phyloP scores from a whole-genome alignment of 495 filamentous ascomycete genomes.

The Aspergillus avenaceus region DNA sequence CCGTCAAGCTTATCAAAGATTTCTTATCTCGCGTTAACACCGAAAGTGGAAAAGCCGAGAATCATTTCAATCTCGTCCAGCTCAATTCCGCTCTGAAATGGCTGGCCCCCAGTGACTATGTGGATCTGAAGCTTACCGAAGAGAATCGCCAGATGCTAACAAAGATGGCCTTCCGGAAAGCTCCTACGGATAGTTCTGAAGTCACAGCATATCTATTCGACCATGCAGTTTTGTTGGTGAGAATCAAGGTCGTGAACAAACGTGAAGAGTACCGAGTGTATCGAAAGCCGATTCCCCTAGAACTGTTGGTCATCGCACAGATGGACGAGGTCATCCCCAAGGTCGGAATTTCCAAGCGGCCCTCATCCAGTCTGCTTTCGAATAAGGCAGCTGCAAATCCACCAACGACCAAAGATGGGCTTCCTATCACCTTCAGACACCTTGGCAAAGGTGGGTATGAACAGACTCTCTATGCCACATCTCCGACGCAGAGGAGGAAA shows the following conservation, averaged over 20 bases:
- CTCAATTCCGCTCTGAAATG: constrained; percentile 86
- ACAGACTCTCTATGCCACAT: constrained; percentile 80
- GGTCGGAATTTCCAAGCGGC: constrained; percentile 74
- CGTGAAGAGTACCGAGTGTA: constrained; percentile 92
- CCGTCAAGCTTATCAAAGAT: constrained; percentile 78
- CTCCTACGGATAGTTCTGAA: constrained; percentile 78
- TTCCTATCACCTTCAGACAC: constrained; percentile 96
- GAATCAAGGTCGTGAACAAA: constrained; percentile 87
- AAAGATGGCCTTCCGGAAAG: constrained; percentile 91
- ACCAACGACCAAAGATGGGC: constrained; percentile 66
- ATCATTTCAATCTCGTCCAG: constrained; percentile 91
- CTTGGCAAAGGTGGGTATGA: constrained; percentile 96
- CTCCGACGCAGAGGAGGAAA: constrained; percentile 76
- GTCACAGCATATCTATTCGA: constrained; percentile 95
- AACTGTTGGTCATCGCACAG: constrained; percentile 87
- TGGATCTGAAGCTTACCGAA: constrained; percentile 93
- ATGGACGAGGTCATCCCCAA: constrained; percentile 93
- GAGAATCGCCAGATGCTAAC: constrained; percentile 88
- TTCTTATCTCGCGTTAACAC: constrained; percentile 84
- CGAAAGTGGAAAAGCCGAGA: constrained; percentile 95
- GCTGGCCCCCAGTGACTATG: constrained; percentile 78
- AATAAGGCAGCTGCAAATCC: constrained; percentile 57
- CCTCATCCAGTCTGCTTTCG: constrained; percentile 81
- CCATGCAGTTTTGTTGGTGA: constrained; percentile 85
- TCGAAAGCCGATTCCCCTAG: constrained; percentile 90